Evolutionary conservation across 192 early-diverging fungal genomes (phyloP).

Genomic region (Gryganskiella cystojenkinii): DNA sequence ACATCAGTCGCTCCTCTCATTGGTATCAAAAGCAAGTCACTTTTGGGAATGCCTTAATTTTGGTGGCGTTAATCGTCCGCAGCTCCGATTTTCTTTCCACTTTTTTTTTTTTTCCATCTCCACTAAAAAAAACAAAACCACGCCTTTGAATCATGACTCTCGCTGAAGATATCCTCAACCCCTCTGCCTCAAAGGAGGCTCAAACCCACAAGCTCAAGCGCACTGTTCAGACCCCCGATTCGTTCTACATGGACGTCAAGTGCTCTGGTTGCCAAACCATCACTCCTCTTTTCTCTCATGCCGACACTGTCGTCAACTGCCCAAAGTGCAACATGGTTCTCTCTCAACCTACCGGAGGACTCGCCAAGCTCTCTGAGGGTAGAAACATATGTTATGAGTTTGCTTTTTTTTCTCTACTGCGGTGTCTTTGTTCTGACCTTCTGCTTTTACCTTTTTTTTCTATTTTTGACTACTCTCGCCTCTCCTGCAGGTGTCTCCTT

Average conservation of each 20-base stretch:
- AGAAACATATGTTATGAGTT: too few relatives aligned
- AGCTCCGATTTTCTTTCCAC: background rate
- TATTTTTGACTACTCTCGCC: background rate
- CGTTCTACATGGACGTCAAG: conserved; percentile 99
- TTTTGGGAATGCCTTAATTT: too few relatives aligned
- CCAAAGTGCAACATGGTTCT: conserved; percentile 85
- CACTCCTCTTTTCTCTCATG: conserved; percentile 93
- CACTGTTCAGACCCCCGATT: conserved; percentile 80
- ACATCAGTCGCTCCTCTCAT: too few relatives aligned
- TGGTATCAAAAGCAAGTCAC: too few relatives aligned
- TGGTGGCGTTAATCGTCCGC: too few relatives aligned
- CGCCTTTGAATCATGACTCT: conserved; percentile 58
- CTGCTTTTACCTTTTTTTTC: background rate
- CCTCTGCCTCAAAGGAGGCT: conserved; percentile 78
- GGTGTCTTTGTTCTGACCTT: too few relatives aligned
- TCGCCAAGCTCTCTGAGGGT: conserved; percentile 74
- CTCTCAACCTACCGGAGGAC: conserved; percentile 92
- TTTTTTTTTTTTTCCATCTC: background rate
- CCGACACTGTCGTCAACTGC: conserved; percentile 91
- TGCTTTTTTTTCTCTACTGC: too few relatives aligned
- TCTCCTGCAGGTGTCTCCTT: background rate
- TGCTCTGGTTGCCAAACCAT: conserved; percentile 89
- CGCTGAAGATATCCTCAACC: conserved; percentile 96
- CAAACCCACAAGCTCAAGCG: conserved; percentile 75
- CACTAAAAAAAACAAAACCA: conserved; percentile 2